Evolutionary conservation across 306 rosid genomes (phyloP).

Genomic region (Neltuma alba): DNA sequence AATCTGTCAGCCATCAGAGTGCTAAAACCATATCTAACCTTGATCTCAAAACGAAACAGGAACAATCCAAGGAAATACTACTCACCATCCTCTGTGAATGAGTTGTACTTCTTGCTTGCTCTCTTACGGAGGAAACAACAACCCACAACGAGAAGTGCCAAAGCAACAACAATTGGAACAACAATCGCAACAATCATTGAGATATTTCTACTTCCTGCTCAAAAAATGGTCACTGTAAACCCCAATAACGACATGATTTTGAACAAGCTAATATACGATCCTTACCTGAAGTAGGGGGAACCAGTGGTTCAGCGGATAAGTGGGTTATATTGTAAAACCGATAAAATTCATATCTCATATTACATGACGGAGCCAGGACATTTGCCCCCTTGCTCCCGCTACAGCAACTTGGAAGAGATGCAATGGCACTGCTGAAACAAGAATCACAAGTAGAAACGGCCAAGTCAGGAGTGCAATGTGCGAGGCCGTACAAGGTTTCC

Average conservation of each 20-base stretch:
- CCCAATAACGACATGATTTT: background rate
- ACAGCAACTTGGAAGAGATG: background rate
- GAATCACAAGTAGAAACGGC: background rate
- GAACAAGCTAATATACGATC: background rate
- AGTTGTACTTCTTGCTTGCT: conserved; percentile 30
- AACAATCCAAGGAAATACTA: conserved; percentile 26
- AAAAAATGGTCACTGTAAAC: background rate
- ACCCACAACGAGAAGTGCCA: conserved; percentile 37
- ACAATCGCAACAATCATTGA: conserved; percentile 35
- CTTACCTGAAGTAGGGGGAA: conserved; percentile 38
- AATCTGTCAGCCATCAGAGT: background rate
- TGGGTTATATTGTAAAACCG: conserved; percentile 37
- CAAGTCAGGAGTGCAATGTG: background rate
- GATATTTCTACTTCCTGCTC: conserved; percentile 41
- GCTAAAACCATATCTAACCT: background rate
- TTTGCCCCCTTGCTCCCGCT: background rate
- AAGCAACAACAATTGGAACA: conserved; percentile 38
- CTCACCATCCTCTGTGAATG: conserved; percentile 35
- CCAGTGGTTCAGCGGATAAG: background rate
- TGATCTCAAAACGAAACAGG: background rate
- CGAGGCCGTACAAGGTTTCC: background rate
- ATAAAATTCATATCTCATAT: conserved; percentile 25
- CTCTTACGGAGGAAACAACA: conserved; percentile 43
- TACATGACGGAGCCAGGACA: background rate
- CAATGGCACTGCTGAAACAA: conserved; percentile 3